Evolutionary conservation across 306 rosid genomes (phyloP).

Genomic region (Casuarina cunninghamiana): DNA sequence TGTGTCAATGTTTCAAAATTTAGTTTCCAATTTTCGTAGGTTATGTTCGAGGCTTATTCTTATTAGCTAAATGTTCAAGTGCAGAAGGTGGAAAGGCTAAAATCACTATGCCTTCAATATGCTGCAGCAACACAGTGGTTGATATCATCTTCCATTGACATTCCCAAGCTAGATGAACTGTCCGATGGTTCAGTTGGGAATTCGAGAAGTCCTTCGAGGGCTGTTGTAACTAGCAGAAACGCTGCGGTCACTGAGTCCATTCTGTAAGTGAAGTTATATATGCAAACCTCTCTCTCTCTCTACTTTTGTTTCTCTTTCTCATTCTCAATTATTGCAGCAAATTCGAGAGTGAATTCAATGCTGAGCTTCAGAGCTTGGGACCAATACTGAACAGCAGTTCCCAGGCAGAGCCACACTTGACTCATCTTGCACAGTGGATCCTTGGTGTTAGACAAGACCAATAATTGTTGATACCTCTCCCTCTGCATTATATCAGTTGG

Average conservation of each 20-base stretch:
- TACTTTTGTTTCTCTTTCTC: constrained; percentile 14
- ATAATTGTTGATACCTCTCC: constrained; percentile 31
- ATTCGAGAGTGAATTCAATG: constrained; percentile 82
- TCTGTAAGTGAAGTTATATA: constrained; percentile 59
- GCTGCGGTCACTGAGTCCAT: constrained; percentile 61
- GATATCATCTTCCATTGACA: constrained; percentile 68
- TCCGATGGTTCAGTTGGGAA: constrained; percentile 41
- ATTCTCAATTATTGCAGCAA: constrained; percentile 51
- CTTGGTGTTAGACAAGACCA: constrained; percentile 68
- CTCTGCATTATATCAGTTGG: background rate
- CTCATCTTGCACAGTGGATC: constrained; percentile 82
- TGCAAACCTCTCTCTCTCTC: background rate
- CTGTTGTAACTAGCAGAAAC: constrained; percentile 57
- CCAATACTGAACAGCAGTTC: constrained; percentile 73
- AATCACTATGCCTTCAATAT: constrained; percentile 83
- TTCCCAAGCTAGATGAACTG: constrained; percentile 46
- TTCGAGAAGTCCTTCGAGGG: constrained; percentile 46
- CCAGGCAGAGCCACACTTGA: constrained; percentile 82
- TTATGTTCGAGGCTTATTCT: constrained; percentile 6
- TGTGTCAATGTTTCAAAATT: background rate
- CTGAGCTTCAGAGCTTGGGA: constrained; percentile 85
- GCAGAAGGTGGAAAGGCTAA: constrained; percentile 91
- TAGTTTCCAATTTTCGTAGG: constrained; percentile 9
- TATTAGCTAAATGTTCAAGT: constrained; percentile 22
- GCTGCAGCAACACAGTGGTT: constrained; percentile 95